These are phyloP conservation scores for Cyberlindnera americana DNA, from an alignment of 805 yeast species.

Conservation along the genomic window DNA sequence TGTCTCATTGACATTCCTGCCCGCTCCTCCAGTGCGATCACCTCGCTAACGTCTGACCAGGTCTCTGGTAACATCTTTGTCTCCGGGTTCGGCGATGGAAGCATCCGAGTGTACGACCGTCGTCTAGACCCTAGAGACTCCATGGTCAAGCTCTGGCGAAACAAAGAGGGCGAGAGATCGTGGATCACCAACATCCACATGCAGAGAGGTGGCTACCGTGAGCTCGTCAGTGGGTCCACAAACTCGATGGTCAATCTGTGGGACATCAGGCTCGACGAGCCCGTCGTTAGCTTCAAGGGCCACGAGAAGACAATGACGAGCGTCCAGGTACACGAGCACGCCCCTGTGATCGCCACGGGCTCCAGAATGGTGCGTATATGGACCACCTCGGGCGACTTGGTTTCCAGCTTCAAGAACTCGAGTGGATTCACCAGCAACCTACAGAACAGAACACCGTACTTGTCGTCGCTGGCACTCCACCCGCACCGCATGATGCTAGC, in stretches of 20 bases:
- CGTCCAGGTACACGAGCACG: conserved; percentile 90
- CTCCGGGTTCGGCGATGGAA: conserved; percentile 91
- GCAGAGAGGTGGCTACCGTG: conserved; percentile 96
- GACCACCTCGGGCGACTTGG: conserved; percentile 78
- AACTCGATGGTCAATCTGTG: conserved; percentile 84
- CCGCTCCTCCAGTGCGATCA: conserved; percentile 82
- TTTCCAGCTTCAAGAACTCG: conserved; percentile 55
- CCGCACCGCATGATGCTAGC: conserved; percentile 96
- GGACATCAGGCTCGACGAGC: conserved; percentile 79
- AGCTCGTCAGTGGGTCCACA: conserved; percentile 75
- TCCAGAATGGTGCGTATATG: conserved; percentile 74
- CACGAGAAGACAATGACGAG: conserved; percentile 49
- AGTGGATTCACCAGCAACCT: conserved; percentile 28
- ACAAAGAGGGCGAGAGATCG: conserved; percentile 36
- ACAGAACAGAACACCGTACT: conserved; percentile 36
- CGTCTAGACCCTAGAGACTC: conserved; percentile 81
- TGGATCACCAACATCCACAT: conserved; percentile 78
- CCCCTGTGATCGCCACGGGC: conserved; percentile 90
- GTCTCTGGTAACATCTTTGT: conserved; percentile 88
- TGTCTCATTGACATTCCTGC: conserved; percentile 88
- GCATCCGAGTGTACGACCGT: conserved; percentile 85
- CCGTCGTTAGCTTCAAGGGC: conserved; percentile 66
- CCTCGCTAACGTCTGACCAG: conserved; percentile 89
- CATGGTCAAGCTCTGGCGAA: conserved; percentile 79
- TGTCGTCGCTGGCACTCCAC: conserved; percentile 72